Base-by-base conservation (phyloP, 2,329 filamentous ascomycete genomes). In the Fusarium xylarioides region DNA sequence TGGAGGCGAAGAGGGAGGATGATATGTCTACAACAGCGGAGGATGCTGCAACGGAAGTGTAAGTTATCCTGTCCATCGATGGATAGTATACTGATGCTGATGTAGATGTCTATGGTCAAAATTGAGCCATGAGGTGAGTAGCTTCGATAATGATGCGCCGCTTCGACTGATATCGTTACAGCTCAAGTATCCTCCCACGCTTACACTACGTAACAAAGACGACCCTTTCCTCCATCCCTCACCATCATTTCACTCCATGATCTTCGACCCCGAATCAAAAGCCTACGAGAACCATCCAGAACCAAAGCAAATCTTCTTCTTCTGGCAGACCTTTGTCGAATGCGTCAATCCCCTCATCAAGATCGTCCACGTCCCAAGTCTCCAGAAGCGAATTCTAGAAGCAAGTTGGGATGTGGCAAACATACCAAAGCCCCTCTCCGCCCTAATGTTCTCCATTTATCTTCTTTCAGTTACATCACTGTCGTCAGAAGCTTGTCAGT, bases 301-400 rank as follows among this genome's bases (percentile, higher is more conserved):
- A 4, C 78, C 81, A 11, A 76, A 74, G 7, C 72, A 76, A 0
- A 79, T 81, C 11, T 78, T 77, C 30, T 74, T 71, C 9, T 61
- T 79, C 11, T 82, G 81, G 81, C 79, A 82, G n/a, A 64, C 66
- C 0, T 82, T 81, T 38, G 74, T 80, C 19, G 81, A 82, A 40
- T 71, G 63, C 0, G 77, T 81, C 35, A 80, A 82, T 18, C 81
- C 80, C 0, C 63, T 82, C 0, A 68, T 73, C 18, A 82, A 81
- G 61, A 75, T 82, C 5, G 38, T 81, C 0, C 81, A 82, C 40
- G 74, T 80, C 3, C 80, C 81, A 14, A 80, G 75, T 7, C 65
- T 80, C 2, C 78, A 81, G 18, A 77, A 79, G 21, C 74, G 76
- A 18, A 72, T 82, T 7, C 34, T 81, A 2, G 77, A 81, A 12